Evolutionary conservation across 352 stramenopile species (phyloP), one percentile per base, ranked within the genome.

Genomic region (Pythium sp.): DNA sequence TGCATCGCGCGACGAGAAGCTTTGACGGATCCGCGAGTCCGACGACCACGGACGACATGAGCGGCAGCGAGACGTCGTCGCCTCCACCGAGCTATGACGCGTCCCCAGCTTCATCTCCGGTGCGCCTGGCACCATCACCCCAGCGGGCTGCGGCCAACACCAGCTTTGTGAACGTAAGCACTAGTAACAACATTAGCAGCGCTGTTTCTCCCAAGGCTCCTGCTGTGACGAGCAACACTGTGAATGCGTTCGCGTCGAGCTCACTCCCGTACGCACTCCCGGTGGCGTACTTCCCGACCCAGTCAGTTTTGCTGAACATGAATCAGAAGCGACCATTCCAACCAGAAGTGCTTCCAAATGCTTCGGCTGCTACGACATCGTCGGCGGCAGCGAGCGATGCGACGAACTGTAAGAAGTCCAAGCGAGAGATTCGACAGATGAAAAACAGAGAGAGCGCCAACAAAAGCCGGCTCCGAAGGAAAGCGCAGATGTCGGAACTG

Each of bases 381-480:
- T 43, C 64, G 3, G 5, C 65, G 0, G 41, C 51, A 15, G 26
- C 67, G 11, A 41, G 54, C 24, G 73, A 77, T 49, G 64, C 58
- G 7, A 60, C 73, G 43, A 71, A 74, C 38, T 53, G 71, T 28
- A 92, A 91, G 65, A 90, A 90, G 28, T 90, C 85, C 5, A 94
- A 93, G 78, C 80, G 84, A 22, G 86, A 92, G 69, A 92, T 93
- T 57, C 84, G 86, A 2, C 80, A 93, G 70, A 94, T 94, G 86
- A 94, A 94, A 68, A 94, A 94, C 77, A 79, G 86, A 47, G 86
- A 94, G 64, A 94, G 86, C 62, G 86, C 86, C 64, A 94, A 94
- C 79, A 89, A 88, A 68, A 92, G 82, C 49, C 84, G 86, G 26
- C 56, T 91, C 56, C 82, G 83, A 5, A 80, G 84, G 55, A 94